Evolutionary conservation across 2,329 filamentous ascomycete genomes (phyloP), one percentile per base, ranked within the genome.

Genomic region (Penicillium sp.): DNA sequence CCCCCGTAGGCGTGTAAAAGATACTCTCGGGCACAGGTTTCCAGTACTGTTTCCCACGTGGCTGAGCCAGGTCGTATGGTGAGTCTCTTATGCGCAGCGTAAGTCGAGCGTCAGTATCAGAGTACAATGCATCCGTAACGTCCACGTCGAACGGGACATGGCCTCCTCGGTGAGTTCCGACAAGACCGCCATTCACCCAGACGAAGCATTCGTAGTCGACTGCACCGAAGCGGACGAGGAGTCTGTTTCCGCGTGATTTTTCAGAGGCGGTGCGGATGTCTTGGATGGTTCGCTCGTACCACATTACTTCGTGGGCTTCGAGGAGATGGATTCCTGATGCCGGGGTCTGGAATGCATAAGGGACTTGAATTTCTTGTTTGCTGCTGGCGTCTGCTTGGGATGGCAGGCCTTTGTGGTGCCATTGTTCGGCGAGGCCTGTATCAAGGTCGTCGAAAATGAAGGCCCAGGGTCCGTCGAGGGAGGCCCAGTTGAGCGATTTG

Each of bases 1-100:
- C 87, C 16, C 84, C 85, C 57, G 85, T 88, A 0, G 87, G 83
- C 0, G 84, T 84, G 64, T 89, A 89, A 67, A 86, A 89, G 49
- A 89, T 89, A 45, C 52, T 66, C 43, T 69, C 65, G 2, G 81
- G 81, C 0, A 72, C 73, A 1, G 79, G 69, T 0, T 78, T 79
- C 71, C 87, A 85, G 67, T 87, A 79, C 67, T 88, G 85, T 66
- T 88, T 88, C 0, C 85, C 85, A 29, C 85, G 76, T 1, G 83
- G 85, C 65, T 88, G 85, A 0, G 81, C 79, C 7, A 87, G 70
- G 54, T 88, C 85, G 53, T 80, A 81, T 0, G 85, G 81, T 0
- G 85, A 87, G 66, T 88, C 85, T 36, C 79, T 80, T 0, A 86
- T 81, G 3, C 85, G 76, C 3, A 87, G 49, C 0, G 81, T 83